phyloP scores from a whole-genome alignment of 2,329 filamentous ascomycete genomes.

The Aspergillus sp. region DNA sequence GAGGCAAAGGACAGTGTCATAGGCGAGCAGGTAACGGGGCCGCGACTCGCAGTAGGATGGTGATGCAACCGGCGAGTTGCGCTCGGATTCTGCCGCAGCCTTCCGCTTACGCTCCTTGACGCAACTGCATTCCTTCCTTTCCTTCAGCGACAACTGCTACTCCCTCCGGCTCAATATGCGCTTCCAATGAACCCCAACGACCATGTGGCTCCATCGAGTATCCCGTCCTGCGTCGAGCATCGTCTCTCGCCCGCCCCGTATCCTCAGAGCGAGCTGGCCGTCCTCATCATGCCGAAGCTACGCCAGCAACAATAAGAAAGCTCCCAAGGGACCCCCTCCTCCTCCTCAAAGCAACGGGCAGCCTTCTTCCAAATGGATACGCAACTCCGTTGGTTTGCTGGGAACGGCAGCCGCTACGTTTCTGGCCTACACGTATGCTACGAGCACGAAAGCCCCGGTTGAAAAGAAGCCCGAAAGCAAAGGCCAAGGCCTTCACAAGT shows the following conservation, averaged over 20 bases:
- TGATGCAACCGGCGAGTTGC: constrained; percentile 14
- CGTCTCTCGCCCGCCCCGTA: constrained; percentile 13
- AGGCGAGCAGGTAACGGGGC: too few species aligned
- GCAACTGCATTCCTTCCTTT: constrained; percentile 11
- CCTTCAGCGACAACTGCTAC: background rate
- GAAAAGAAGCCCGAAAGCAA: constrained; percentile 11
- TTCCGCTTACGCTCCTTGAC: constrained; percentile 20
- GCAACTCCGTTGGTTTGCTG: constrained; percentile 21
- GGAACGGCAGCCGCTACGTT: constrained; percentile 23
- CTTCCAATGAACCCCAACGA: constrained; percentile 2
- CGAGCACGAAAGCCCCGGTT: constrained; percentile 10
- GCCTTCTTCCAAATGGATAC: constrained; percentile 18
- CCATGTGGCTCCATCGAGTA: constrained; percentile 20
- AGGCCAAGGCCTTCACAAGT: constrained; percentile 10
- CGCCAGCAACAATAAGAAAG: constrained; percentile 15
- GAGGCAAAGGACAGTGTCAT: too few species aligned
- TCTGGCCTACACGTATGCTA: constrained; percentile 22
- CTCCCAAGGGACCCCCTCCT: constrained; percentile 6
- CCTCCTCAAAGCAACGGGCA: background rate
- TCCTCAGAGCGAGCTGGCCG: constrained; percentile 11
- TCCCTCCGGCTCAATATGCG: background rate
- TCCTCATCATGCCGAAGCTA: constrained; percentile 19
- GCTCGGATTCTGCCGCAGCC: constrained; percentile 27
- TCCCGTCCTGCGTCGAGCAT: constrained; percentile 15
- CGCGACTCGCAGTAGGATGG: background rate